Percentiles rank a stretch among this genome's conserved stretches.
phyloP scores from a whole-genome alignment of 208 protist genomes.

The Leishmania amazonensis region DNA sequence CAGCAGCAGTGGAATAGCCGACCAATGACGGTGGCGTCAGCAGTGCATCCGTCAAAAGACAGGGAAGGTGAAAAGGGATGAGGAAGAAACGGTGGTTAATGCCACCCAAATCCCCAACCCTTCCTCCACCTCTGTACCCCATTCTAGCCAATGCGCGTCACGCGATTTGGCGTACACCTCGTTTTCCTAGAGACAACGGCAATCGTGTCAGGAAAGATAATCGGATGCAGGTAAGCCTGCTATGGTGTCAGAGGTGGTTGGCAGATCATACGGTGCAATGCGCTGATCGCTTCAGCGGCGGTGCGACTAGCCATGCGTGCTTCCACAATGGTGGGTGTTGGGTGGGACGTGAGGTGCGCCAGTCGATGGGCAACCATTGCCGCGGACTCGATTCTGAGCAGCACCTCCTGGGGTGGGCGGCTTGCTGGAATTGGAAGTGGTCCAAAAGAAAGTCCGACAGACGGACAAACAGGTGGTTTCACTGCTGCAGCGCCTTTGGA shows the following conservation, averaged over 20 bases:
- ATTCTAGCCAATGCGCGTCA: neutral
- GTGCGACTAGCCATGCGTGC: conserved; percentile 5
- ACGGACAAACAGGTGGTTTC: neutral
- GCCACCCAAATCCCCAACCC: neutral
- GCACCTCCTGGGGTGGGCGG: neutral
- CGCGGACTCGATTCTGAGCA: neutral
- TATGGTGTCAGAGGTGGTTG: neutral
- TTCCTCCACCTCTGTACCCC: neutral
- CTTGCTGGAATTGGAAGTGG: neutral
- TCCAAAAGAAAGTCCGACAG: neutral
- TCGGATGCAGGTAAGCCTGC: neutral
- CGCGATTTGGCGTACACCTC: neutral
- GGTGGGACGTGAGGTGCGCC: conserved; percentile 5
- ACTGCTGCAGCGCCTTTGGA: neutral
- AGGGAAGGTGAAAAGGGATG: neutral
- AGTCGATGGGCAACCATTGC: neutral
- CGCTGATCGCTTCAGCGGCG: neutral
- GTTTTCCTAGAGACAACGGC: neutral
- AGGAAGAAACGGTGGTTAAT: neutral
- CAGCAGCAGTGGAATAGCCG: neutral
- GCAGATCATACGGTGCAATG: conserved; percentile 3
- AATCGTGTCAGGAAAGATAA: too few relatives aligned
- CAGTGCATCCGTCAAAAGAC: too few relatives aligned
- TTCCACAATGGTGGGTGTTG: neutral
- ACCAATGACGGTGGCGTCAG: neutral